Conservation (phyloP, 2,329 filamentous ascomycete genomes). For the Alternaria gaisen region DNA sequence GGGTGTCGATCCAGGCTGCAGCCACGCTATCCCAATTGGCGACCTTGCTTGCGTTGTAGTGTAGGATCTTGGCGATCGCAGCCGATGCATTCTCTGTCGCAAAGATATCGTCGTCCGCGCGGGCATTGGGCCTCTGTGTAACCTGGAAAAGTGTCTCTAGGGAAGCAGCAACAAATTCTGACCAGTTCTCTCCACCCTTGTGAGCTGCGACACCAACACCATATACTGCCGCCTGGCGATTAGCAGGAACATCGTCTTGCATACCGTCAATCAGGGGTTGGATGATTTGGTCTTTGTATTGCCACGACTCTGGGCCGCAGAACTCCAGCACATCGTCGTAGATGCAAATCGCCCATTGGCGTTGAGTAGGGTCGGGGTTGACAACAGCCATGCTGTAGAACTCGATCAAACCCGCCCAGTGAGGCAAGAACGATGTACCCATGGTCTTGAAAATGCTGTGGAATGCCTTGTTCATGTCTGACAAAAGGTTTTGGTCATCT, state of each 20-base stretch:
- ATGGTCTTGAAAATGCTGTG: conserved; percentile 99
- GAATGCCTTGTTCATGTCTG: conserved; percentile 99
- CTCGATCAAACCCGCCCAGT: conserved; percentile 85
- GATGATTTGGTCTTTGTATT: conserved; percentile 85
- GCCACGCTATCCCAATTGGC: conserved; percentile 78
- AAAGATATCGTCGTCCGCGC: conserved; percentile 92
- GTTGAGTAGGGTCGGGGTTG: conserved; percentile 84
- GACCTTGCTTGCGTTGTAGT: conserved; percentile 83
- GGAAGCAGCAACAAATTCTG: conserved; percentile 82
- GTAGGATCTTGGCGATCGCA: conserved; percentile 94
- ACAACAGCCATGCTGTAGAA: conserved; percentile 88
- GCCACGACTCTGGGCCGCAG: conserved; percentile 86
- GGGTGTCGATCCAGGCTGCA: conserved; percentile 86
- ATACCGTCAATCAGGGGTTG: conserved; percentile 88
- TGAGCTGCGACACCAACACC: conserved; percentile 95
- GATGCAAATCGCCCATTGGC: conserved; percentile 99
- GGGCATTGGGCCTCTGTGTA: conserved; percentile 79
- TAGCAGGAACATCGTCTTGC: conserved; percentile 84
- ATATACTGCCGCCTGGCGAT: conserved; percentile 94
- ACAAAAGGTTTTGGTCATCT: conserved; percentile 94
- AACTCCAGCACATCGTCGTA: conserved; percentile 99
- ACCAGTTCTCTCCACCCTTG: conserved; percentile 86
- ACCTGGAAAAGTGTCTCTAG: conserved; percentile 86
- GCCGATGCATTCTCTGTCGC: conserved; percentile 98
- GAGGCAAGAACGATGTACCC: conserved; percentile 79